Evolutionary conservation across 2,329 filamentous ascomycete genomes (phyloP).

Genomic region (Lecanicillium sp.): DNA sequence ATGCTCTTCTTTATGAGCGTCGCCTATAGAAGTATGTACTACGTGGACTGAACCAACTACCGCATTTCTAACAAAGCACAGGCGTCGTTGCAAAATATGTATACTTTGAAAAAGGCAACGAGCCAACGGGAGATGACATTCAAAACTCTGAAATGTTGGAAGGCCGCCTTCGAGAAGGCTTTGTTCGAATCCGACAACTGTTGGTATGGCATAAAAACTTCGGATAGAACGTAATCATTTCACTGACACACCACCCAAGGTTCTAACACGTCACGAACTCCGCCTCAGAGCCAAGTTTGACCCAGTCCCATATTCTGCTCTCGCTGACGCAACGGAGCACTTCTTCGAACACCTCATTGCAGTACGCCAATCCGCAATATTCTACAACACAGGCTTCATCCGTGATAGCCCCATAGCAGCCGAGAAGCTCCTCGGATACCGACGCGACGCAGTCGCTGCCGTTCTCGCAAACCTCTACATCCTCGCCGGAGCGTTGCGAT

Average conservation of each 20-base stretch:
- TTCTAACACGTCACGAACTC: conserved; percentile 49
- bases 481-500: conserved; percentile 45
- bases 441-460: conserved; percentile 48
- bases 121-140: conserved; percentile 42
- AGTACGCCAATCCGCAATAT: conserved; percentile 48
- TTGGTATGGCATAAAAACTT: conserved; percentile 25
- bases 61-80: too few relatives aligned
- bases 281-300: conserved; percentile 50
- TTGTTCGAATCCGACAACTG: conserved; percentile 48
- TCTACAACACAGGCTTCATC: conserved; percentile 46
- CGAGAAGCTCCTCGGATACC: conserved; percentile 38
- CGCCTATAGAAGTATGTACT: conserved; percentile 40
- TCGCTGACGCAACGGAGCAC: conserved; percentile 46
- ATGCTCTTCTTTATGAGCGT: conserved; percentile 52
- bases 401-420: conserved; percentile 40
- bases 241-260: conserved; percentile 17
- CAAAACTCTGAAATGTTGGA: conserved; percentile 48
- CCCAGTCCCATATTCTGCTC: conserved; percentile 44
- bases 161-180: conserved; percentile 50
- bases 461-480: conserved; percentile 51
- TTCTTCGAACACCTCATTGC: conserved; percentile 53
- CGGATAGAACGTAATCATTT: neutral
- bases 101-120: conserved; percentile 46
- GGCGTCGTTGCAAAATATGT: conserved; percentile 47
- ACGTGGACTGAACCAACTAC: too few relatives aligned